These are phyloP conservation scores for Hypoxylon sp. DNA, from an alignment of 2,329 filamentous ascomycete species.

Conservation along the genomic window DNA sequence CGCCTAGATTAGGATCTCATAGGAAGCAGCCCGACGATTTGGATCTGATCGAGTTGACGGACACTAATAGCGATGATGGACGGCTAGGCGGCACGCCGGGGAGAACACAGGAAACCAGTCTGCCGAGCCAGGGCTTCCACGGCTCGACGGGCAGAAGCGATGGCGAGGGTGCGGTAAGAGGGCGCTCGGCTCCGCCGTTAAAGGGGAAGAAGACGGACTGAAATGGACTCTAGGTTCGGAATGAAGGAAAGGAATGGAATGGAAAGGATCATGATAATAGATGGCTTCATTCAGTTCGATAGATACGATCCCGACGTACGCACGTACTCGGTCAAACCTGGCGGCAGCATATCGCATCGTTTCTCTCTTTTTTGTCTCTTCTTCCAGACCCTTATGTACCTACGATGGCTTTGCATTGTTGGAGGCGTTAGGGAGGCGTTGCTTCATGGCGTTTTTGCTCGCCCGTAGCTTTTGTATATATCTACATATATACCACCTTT, in stretches of 20 bases:
- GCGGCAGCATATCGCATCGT: not conserved
- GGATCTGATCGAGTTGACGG: slow-evolving; percentile 79
- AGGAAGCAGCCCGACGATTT: slow-evolving; percentile 60
- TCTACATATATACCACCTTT: slow-evolving; percentile 15
- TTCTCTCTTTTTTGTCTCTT: not conserved
- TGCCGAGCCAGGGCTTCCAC: slow-evolving; percentile 51
- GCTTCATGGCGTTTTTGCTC: slow-evolving; percentile 15
- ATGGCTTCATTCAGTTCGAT: slow-evolving; percentile 7
- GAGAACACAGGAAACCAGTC: slow-evolving; percentile 44
- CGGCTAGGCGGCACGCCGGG: slow-evolving; percentile 43
- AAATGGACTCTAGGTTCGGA: not conserved
- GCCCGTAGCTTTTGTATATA: slow-evolving; percentile 25
- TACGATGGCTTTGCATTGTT: slow-evolving; percentile 41
- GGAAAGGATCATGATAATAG: slow-evolving; percentile 19
- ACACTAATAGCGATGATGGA: slow-evolving; percentile 70
- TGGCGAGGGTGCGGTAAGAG: slow-evolving; percentile 55
- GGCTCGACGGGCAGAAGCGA: slow-evolving; percentile 57
- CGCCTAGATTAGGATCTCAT: slow-evolving; percentile 60
- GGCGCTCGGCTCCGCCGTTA: slow-evolving; percentile 51
- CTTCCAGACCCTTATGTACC: not conserved
- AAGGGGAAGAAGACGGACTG: slow-evolving; percentile 64
- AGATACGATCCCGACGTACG: slow-evolving; percentile 25
- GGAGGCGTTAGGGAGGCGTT: slow-evolving; percentile 41
- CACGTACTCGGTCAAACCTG: not conserved
- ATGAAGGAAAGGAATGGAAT: slow-evolving; percentile 7